Percentiles rank a stretch among this genome's conserved stretches.
These are phyloP conservation scores for Fusarium piperis DNA, from an alignment of 2,329 filamentous ascomycete genomes.

Conservation along the genomic window DNA sequence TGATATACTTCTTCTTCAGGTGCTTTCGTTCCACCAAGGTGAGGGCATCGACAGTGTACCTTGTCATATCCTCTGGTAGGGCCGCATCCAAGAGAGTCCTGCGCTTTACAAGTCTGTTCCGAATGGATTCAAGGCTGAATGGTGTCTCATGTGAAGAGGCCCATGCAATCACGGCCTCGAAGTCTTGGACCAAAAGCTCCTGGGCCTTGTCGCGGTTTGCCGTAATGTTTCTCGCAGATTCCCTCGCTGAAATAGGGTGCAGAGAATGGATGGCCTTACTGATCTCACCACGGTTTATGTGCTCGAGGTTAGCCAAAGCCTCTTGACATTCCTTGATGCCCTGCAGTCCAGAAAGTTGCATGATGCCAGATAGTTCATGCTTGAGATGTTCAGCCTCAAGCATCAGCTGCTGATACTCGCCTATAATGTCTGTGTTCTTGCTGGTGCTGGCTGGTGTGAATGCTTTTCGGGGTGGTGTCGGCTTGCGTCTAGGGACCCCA, in stretches of 20 bases:
- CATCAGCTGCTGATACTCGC: background rate
- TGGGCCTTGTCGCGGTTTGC: background rate
- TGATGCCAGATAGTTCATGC: background rate
- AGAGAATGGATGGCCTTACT: background rate
- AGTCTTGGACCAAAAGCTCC: background rate
- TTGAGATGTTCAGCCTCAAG: background rate
- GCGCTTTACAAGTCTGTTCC: background rate
- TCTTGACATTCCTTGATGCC: background rate
- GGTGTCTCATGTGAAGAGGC: background rate
- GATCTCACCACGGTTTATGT: background rate
- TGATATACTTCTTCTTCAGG: conserved; percentile 1
- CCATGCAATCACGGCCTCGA: background rate
- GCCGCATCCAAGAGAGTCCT: background rate
- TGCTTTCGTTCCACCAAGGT: background rate
- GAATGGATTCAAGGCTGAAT: background rate
- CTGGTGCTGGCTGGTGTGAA: background rate
- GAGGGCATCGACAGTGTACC: background rate
- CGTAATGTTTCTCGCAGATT: background rate
- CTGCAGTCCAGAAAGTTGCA: background rate
- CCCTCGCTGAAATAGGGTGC: background rate
- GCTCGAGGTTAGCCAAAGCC: background rate
- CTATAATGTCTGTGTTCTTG: background rate
- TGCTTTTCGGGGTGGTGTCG: background rate
- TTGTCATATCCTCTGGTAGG: background rate
- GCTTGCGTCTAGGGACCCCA: background rate